Conservation (phyloP, 306 rosid genomes). For the Castanopsis chinensis region DNA sequence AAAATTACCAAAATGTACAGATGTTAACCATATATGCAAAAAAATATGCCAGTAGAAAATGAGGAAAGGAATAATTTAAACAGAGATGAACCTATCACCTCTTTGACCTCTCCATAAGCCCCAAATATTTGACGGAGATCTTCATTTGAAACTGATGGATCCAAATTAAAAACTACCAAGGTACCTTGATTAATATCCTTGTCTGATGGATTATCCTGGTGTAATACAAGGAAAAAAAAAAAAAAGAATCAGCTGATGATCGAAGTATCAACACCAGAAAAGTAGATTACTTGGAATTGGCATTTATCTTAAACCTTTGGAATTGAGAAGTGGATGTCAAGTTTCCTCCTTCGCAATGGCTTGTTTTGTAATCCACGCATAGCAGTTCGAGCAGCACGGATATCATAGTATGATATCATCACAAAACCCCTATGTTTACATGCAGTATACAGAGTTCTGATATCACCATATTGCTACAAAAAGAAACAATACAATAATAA, state of each 20-base stretch:
- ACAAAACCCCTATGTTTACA: slow-evolving; percentile 99
- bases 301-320: slow-evolving; percentile 63
- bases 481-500: not conserved
- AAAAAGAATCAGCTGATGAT: slow-evolving; percentile 7
- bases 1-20: slow-evolving; percentile 5
- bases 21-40: slow-evolving; percentile 10
- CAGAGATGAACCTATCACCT: slow-evolving; percentile 49
- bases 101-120: slow-evolving; percentile 98
- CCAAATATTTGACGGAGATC: slow-evolving; percentile 98
- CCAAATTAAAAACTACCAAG: slow-evolving; percentile 92
- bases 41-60: not conserved
- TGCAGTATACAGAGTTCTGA: slow-evolving; percentile 95
- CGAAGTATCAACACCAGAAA: slow-evolving; percentile 4
- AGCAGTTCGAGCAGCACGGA: slow-evolving; percentile 97
- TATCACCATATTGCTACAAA: slow-evolving; percentile 91
- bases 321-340: slow-evolving; percentile 96
- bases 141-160: slow-evolving; percentile 92
- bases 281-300: slow-evolving; percentile 10
- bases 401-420: slow-evolving; percentile 97
- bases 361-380: slow-evolving; percentile 92
- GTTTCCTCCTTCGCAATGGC: slow-evolving; percentile 92
- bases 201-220: slow-evolving; percentile 94
- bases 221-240: slow-evolving; percentile 15
- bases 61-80: not conserved
- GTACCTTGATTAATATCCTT: slow-evolving; percentile 99